Percentiles rank a stretch among this genome's conserved stretches.
phyloP scores from a whole-genome alignment of 192 early-diverging fungal species.

The Coemansia sp. region DNA sequence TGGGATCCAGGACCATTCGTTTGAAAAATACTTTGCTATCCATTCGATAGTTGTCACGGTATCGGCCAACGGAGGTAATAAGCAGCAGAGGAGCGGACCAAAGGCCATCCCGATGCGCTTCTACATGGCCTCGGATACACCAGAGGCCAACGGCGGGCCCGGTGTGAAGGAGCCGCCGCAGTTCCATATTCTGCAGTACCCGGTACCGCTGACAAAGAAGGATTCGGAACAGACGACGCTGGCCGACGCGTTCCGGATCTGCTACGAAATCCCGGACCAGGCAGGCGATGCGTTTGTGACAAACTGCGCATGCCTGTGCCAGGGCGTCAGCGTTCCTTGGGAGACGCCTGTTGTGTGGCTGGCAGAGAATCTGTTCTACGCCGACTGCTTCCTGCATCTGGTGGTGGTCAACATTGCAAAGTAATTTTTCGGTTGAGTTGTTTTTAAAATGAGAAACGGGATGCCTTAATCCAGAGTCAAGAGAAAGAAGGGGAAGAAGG shows the following conservation, averaged over 20 bases:
- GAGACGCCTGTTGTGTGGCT: constrained; percentile 77
- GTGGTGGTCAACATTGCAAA: constrained; percentile 45
- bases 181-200: constrained; percentile 46
- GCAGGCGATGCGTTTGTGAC: constrained; percentile 40
- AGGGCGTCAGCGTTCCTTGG: constrained; percentile 69
- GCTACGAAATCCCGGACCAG: constrained; percentile 55
- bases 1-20: constrained; percentile 55
- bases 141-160: constrained; percentile 14
- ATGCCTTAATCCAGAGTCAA: not conserved
- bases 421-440: not conserved
- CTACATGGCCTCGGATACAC: constrained; percentile 24
- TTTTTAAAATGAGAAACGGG: not conserved
- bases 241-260: constrained; percentile 47
- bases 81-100: constrained; percentile 8
- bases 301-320: constrained; percentile 60
- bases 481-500: not conserved
- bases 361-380: constrained; percentile 70
- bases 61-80: not conserved
- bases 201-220: constrained; percentile 30
- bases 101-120: constrained; percentile 44
- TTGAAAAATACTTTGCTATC: constrained; percentile 50
- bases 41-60: constrained; percentile 29
- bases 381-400: constrained; percentile 84
- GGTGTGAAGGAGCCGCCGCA: not conserved
- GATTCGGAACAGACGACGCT: constrained; percentile 19